A percentile compares a stretch with the other conserved stretches of the same genome.
These are phyloP conservation scores for Juglanconis oblonga DNA, from an alignment of 2,329 filamentous ascomycete genomes.

Conservation along the genomic window DNA sequence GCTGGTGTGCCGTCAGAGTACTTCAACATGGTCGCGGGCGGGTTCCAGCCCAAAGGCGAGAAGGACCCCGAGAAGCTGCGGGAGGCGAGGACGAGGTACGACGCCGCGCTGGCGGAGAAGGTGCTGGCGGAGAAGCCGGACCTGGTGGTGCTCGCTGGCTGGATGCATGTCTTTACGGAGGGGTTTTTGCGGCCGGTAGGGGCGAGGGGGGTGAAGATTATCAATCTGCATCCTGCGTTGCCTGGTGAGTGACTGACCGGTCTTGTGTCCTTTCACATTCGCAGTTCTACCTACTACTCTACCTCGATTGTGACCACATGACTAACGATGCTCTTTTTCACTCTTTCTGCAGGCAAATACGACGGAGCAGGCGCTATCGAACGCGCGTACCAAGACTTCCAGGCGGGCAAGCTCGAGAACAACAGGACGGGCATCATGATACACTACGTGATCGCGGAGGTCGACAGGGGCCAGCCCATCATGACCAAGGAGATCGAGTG, in stretches of 20 bases:
- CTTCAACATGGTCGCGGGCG: constrained; percentile 77
- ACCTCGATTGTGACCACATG: no score
- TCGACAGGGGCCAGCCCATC: constrained; percentile 77
- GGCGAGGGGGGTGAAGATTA: constrained; percentile 61
- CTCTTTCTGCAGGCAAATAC: constrained; percentile 57
- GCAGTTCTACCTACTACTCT: no score
- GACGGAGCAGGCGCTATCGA: constrained; percentile 77
- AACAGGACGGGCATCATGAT: constrained; percentile 82
- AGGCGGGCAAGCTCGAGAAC: constrained; percentile 60
- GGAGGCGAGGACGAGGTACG: constrained; percentile 66
- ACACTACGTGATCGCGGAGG: constrained; percentile 77
- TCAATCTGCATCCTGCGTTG: constrained; percentile 78
- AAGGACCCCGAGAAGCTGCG: constrained; percentile 52
- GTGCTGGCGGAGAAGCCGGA: constrained; percentile 65
- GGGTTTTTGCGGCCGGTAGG: constrained; percentile 69
- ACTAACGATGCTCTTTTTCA: no score
- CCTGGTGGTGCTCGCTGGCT: constrained; percentile 77
- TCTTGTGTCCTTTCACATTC: no score
- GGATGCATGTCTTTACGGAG: constrained; percentile 78
- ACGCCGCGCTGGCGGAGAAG: constrained; percentile 68
- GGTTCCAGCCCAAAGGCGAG: constrained; percentile 57
- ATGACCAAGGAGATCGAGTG: constrained; percentile 66
- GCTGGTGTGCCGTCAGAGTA: constrained; percentile 69
- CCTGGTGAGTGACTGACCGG: constrained; percentile 45
- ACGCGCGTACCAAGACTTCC: constrained; percentile 71